Conservation (phyloP, 2,329 filamentous ascomycete species). For the Leptographium radiaticola region DNA sequence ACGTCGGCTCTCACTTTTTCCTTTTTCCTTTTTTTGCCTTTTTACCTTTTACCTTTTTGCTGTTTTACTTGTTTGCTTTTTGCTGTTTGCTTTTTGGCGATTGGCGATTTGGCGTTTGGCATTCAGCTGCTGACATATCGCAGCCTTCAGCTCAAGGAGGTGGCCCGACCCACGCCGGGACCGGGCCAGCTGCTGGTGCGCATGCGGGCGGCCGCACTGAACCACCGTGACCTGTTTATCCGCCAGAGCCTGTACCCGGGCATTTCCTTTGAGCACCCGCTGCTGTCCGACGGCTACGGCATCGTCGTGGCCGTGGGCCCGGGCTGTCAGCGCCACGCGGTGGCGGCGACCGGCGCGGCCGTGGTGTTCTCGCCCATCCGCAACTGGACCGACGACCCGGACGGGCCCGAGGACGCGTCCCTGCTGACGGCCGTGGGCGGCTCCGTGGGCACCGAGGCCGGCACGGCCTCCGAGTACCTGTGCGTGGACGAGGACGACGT, state of each 20-base stretch:
- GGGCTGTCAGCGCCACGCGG: constrained; percentile 20
- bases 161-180: constrained; percentile 49
- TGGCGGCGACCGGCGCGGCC: constrained; percentile 42
- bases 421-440: constrained; percentile 57
- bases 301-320: constrained; percentile 53
- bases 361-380: constrained; percentile 69
- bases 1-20: neutral
- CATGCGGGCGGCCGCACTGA: constrained; percentile 69
- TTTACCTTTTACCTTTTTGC: no score
- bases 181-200: constrained; percentile 60
- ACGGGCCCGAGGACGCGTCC: constrained; percentile 55
- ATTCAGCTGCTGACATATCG: no score
- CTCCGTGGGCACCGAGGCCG: constrained; percentile 49
- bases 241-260: constrained; percentile 84
- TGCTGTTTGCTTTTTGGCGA: no score
- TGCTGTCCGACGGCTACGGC: constrained; percentile 75
- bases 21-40: no score
- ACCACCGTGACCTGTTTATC: constrained; percentile 92
- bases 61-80: no score
- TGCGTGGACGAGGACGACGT: constrained; percentile 58
- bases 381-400: constrained; percentile 60
- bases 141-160: constrained; percentile 46
- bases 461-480: constrained; percentile 64
- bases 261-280: constrained; percentile 63
- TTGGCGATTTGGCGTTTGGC: no score